Conservation (phyloP, 176 grass and related monocot genomes). For the sorghum (Sorghum bicolor) region DNA sequence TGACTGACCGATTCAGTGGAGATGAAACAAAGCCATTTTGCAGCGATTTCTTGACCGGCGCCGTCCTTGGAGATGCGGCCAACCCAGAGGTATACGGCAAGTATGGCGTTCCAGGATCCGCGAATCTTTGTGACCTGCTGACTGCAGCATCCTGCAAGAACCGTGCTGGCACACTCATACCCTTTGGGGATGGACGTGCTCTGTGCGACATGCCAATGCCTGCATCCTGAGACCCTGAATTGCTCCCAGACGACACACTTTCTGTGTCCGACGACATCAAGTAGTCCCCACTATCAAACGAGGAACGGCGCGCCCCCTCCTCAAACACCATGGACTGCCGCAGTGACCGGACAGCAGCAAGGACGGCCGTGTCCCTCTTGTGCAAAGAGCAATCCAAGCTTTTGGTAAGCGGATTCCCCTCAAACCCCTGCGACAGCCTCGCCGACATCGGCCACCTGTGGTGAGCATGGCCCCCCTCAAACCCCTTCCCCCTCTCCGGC, state of each 20-base stretch:
- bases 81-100: slow-evolving; percentile 27
- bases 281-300: slow-evolving; percentile 53
- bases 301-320: slow-evolving; percentile 34
- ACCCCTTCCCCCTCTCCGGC: slow-evolving; percentile 45
- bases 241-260: slow-evolving; percentile 81
- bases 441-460: slow-evolving; percentile 67
- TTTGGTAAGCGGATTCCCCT: slow-evolving; percentile 63
- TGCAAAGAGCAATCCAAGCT: slow-evolving; percentile 78
- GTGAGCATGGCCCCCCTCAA: slow-evolving; percentile 31
- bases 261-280: slow-evolving; percentile 79
- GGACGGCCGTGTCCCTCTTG: slow-evolving; percentile 57
- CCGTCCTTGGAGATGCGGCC: slow-evolving; percentile 42
- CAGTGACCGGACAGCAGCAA: slow-evolving; percentile 61
- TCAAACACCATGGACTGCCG: slow-evolving; percentile 74
- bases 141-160: slow-evolving; percentile 55
- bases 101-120: slow-evolving; percentile 51
- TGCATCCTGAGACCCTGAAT: slow-evolving; percentile 61
- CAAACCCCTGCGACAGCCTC: slow-evolving; percentile 47
- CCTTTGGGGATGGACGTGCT: slow-evolving; percentile 17
- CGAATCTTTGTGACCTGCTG: slow-evolving; percentile 41
- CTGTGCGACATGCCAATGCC: slow-evolving; percentile 35
- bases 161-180: slow-evolving; percentile 57
- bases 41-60: slow-evolving; percentile 52
- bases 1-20: slow-evolving; percentile 44
- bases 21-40: slow-evolving; percentile 46